Evolutionary conservation across 2,329 filamentous ascomycete species (phyloP), one percentile per base, ranked within the genome.

Genomic region (Neoascochyta sp.): DNA sequence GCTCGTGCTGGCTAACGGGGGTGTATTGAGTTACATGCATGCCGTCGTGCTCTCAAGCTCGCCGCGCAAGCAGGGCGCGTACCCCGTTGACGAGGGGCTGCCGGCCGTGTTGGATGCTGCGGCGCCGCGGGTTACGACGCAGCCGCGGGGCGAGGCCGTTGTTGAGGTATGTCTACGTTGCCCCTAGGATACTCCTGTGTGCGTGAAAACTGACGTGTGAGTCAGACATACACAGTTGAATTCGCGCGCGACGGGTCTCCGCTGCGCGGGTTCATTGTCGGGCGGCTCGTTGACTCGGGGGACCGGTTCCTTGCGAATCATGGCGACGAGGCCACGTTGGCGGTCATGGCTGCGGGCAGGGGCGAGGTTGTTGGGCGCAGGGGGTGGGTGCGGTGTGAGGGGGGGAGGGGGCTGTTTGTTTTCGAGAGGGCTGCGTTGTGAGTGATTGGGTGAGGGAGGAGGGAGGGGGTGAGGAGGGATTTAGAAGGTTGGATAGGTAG

Each of bases 1-100:
- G 2, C 54, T 84, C 0, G 63, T 83, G 4, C 68, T 83, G 9
- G 80, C 79, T 2, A 83, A 83, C 45, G 80, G 80, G 1, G 80
- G 80, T 0, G 67, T 77, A 16, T 41, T 81, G n/a, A 80, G 76
- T 0, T 80, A 83, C 49, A 77, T 84, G 49, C 73, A 83, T 47
- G 77, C 71, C 3, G 47, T 83, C 1, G 71, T 76, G 25, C 58
- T 84, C 1, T 80, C 76, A 0, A 67, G 60, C 0, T 43, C 57
- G 7, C 70, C 74, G 7, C 55, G 64, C 9, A 48, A 38, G 18
- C 55, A 63, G 6, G 57, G 56, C 1, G 35, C 50, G 2, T 80
- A 80, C 53, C 74, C 75, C 3, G 41, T 56, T 4, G 42, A 58
- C 14, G 68, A 70, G 22, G 65, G 68, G 2, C 52, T 78, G 6